Evolutionary conservation across 2,329 filamentous ascomycete species (phyloP), one percentile per base, ranked within the genome.

Genomic region (Rutstroemia sp.): DNA sequence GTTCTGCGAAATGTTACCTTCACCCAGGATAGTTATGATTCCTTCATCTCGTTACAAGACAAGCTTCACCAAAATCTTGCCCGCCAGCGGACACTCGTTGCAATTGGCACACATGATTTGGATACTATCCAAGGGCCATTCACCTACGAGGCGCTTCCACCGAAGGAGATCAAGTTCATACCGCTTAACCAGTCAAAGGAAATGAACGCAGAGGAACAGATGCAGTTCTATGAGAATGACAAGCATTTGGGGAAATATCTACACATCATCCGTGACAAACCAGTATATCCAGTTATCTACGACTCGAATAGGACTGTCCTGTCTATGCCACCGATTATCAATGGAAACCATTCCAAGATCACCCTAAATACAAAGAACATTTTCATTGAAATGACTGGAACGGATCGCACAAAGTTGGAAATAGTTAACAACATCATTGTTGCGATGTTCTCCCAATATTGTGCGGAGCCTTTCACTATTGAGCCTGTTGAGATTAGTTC

Each of bases 1-100:
- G 88, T 99, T 63, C 77, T 99, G 61, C 86, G 94, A 64, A 89
- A 91, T 71, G 81, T 99, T 77, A 90, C 86, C 68, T 97, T 99
- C 79, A 92, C 89, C 65, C 81, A 94, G 76, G 89, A 86, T 64
- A 82, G 88, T 63, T 99, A 99, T 73, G 90, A 95, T 66, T 96
- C 91, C 69, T 99, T 99, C 87, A 99, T 99, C 71, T 83, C 87
- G 56, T 81, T 99, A 49, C 94, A 99, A 76, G 95, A 99, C 76
- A 99, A 99, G 77, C 82, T 99, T 49, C 94, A 99, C 76, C 88
- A 92, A 71, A 99, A 99, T 70, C 77, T 99, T 63, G 95, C 94
- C 49, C 85, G 94, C 60, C 89, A 97, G 73, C 80, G 94, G 67
- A 96, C 92, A 0, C 76, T 99, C 48, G 92, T 96, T n/a, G 88